phyloP scores from a whole-genome alignment of 768 basidiomycete species.

The Cystofilobasidium macerans region DNA sequence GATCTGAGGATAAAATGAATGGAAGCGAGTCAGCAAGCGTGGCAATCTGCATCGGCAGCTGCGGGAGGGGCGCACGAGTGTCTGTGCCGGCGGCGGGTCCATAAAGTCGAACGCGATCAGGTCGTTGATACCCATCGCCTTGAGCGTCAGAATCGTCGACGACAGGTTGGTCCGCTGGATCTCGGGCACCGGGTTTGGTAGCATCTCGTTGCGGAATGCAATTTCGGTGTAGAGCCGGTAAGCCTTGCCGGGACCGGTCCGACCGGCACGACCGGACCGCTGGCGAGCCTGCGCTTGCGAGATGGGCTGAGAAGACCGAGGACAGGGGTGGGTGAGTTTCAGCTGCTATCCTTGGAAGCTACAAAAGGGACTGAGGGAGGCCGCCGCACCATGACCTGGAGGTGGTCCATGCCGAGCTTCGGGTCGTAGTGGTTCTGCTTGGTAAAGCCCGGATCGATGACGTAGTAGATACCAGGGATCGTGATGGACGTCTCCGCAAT shows the following conservation, averaged over 20 bases:
- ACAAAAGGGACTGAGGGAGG: neutral
- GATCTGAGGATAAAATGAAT: conserved; percentile 37
- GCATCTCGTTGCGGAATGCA: conserved; percentile 97
- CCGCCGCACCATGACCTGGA: conserved; percentile 66
- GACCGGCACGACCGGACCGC: conserved; percentile 87
- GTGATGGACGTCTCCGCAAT: conserved; percentile 97
- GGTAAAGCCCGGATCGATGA: conserved; percentile 95
- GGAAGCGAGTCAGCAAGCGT: neutral
- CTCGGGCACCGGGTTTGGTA: conserved; percentile 93
- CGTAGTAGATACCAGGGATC: conserved; percentile 97
- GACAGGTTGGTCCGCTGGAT: conserved; percentile 85
- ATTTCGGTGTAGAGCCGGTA: conserved; percentile 97
- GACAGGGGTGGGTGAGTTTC: neutral
- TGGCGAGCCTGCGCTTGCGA: conserved; percentile 97
- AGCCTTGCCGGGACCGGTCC: conserved; percentile 96
- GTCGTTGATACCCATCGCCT: conserved; percentile 99
- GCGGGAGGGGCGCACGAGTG: conserved; percentile 61
- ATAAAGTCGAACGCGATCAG: conserved; percentile 96
- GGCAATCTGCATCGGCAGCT: neutral
- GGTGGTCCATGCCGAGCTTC: conserved; percentile 92
- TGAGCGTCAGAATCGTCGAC: conserved; percentile 82
- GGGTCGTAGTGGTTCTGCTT: conserved; percentile 99
- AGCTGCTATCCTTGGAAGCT: neutral
- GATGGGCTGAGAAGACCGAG: conserved; percentile 49
- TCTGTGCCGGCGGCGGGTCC: conserved; percentile 95